Evolutionary conservation across 2,329 filamentous ascomycete species (phyloP), one percentile per base, ranked within the genome.

Genomic region (Salinomyces thailandicus): DNA sequence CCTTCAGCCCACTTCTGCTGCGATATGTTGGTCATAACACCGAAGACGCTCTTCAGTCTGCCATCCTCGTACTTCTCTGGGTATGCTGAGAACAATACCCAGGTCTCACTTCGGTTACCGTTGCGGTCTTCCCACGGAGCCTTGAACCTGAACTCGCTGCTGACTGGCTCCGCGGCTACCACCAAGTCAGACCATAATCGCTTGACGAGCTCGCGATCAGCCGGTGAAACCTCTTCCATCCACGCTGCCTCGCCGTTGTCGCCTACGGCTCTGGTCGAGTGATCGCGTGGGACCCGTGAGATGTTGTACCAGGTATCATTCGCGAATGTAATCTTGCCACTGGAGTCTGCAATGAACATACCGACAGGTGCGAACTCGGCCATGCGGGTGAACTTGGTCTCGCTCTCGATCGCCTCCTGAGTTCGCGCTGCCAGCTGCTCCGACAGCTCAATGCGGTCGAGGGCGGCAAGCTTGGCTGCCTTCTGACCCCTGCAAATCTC

Each of bases 1-100:
- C 79, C 77, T 58, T 93, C 85, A 1, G 85, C 84, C 68, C 79
- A 80, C 57, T 93, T 93, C 55, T 91, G 83, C 36, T 81, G 75
- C 13, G 81, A 85, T 45, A 93, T 93, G 52, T 93, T 84, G 0
- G 84, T 89, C 35, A 93, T 79, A 52, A 78, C 82, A 35, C 81
- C 82, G 48, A 87, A 86, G 2, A 86, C 79, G 43, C 78, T 76
- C 61, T 84, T 84, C 35, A 86, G 67, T 18, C 66, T 63, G 3
- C 79, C 81, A 18, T 73, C 63, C 1, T 67, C 62, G 42, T 79
- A 70, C 50, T 73, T 79, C 49, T 87, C 81, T 0, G 81, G 81
- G 47, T 81, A 85, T 0, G 80, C 81, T 37, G 75, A 82, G 67
- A 86, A 80, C 18, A 86, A 60, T 1, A 81, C 81, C 82, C 82